Conservation (phyloP, 768 basidiomycete genomes). For the Pisolithus orientalis region DNA sequence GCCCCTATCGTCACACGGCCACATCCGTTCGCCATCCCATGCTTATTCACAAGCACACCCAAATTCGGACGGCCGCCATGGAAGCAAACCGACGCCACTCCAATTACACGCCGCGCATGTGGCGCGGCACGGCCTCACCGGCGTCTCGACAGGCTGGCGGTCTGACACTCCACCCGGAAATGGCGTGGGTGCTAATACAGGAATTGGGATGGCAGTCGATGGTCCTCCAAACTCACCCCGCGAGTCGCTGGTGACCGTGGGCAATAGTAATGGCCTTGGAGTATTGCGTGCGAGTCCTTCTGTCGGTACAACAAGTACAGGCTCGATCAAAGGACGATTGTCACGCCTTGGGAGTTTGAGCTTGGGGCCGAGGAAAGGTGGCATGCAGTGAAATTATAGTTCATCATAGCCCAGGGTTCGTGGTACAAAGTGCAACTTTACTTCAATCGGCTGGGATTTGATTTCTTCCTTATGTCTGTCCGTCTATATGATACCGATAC, state of each 20-base stretch:
- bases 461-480: background rate
- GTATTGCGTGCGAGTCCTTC: slow-evolving; percentile 30
- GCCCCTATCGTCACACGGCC: slow-evolving; percentile 20
- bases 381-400: background rate
- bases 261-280: slow-evolving; percentile 29
- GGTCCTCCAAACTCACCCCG: slow-evolving; percentile 44
- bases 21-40: background rate
- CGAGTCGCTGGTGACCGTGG: slow-evolving; percentile 72
- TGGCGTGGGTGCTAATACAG: slow-evolving; percentile 30
- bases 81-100: slow-evolving; percentile 62
- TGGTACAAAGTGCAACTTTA: background rate
- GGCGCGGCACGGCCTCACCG: slow-evolving; percentile 77
- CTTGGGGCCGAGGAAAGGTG: slow-evolving; percentile 22
- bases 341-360: slow-evolving; percentile 74
- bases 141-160: slow-evolving; percentile 71
- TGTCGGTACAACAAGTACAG: slow-evolving; percentile 58
- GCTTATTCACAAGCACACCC: background rate
- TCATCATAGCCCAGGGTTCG: background rate
- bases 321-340: slow-evolving; percentile 66
- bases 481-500: too few species aligned
- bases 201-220: slow-evolving; percentile 20
- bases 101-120: slow-evolving; percentile 79
- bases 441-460: background rate
- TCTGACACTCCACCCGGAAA: slow-evolving; percentile 31
- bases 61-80: slow-evolving; percentile 7